phyloP scores from a whole-genome alignment of 2,329 filamentous ascomycete genomes.

The Penicillium hordei region DNA sequence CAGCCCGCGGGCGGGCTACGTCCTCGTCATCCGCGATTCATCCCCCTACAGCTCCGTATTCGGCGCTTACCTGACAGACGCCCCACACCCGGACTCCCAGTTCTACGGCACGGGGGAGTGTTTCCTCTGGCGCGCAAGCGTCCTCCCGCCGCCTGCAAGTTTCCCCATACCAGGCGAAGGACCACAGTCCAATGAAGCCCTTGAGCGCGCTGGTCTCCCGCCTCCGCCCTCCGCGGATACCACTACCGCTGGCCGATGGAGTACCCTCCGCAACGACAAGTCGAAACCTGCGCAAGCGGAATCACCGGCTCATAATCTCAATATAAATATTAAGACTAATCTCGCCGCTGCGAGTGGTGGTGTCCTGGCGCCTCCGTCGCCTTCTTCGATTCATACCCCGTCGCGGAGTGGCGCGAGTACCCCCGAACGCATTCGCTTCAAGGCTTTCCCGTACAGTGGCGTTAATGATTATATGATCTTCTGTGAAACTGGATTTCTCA shows the following conservation, averaged over 20 bases:
- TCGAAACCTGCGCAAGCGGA: constrained; percentile 10
- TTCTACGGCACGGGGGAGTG: constrained; percentile 98
- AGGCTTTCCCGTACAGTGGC: constrained; percentile 93
- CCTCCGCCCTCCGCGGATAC: constrained; percentile 69
- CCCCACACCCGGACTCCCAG: constrained; percentile 74
- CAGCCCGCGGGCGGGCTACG: constrained; percentile 75
- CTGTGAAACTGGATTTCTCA: constrained; percentile 81
- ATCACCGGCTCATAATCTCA: constrained; percentile 24
- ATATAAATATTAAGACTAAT: constrained; percentile 28
- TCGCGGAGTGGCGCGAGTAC: constrained; percentile 53
- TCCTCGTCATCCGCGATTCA: constrained; percentile 80
- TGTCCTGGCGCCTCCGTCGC: constrained; percentile 26
- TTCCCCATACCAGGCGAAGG: constrained; percentile 13
- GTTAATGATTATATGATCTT: constrained; percentile 97
- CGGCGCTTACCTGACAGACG: constrained; percentile 89
- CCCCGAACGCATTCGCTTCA: constrained; percentile 82
- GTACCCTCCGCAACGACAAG: constrained; percentile 51
- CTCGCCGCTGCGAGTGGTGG: constrained; percentile 26
- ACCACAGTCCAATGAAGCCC: constrained; percentile 39
- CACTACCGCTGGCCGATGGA: constrained; percentile 59
- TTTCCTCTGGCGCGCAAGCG: constrained; percentile 79
- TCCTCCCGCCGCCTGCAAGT: constrained; percentile 51
- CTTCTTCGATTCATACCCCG: constrained; percentile 22
- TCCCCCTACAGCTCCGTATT: constrained; percentile 59
- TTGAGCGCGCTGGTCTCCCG: constrained; percentile 59